These are phyloP conservation scores for Phaeophleospora eucalypticola DNA, from an alignment of 2,329 filamentous ascomycete genomes.

Conservation along the genomic window DNA sequence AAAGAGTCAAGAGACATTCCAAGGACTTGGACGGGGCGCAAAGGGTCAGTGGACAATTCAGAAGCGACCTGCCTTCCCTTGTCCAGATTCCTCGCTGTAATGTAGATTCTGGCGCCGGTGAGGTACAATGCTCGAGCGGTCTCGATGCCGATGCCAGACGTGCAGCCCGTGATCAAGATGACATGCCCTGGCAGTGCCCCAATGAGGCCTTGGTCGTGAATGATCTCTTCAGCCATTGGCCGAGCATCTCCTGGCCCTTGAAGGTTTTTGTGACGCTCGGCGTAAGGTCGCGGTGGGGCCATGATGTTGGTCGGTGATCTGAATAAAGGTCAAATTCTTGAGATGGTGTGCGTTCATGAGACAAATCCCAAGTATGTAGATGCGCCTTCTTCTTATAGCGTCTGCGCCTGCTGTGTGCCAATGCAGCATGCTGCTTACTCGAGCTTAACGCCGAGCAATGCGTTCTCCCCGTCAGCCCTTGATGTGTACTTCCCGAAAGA, in stretches of 20 bases:
- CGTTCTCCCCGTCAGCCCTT: too few species aligned
- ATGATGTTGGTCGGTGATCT: too few species aligned
- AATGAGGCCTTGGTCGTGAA: slow-evolving; percentile 26
- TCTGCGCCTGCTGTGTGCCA: too few species aligned
- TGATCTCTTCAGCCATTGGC: slow-evolving; percentile 26
- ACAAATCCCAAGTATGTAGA: too few species aligned
- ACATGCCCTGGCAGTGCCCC: slow-evolving; percentile 34
- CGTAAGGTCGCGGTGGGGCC: slow-evolving; percentile 1
- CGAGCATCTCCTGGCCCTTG: slow-evolving; percentile 24
- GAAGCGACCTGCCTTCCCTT: slow-evolving; percentile 18
- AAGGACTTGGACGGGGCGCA: slow-evolving; percentile 8
- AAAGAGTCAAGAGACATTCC: slow-evolving; percentile 50
- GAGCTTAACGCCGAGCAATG: too few species aligned
- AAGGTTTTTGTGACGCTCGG: neutral
- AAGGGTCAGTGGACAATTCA: slow-evolving; percentile 12
- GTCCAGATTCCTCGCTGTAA: slow-evolving; percentile 11
- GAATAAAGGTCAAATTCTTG: too few species aligned
- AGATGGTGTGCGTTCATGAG: too few species aligned
- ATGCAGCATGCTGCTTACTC: too few species aligned
- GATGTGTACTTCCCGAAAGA: too few species aligned
- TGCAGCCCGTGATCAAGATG: slow-evolving; percentile 38
- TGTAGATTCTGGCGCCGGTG: slow-evolving; percentile 20
- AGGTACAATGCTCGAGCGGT: slow-evolving; percentile 38
- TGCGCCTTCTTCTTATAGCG: too few species aligned
- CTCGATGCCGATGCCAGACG: slow-evolving; percentile 40